A percentile compares a stretch with the other conserved stretches of the same genome.
Conservation (phyloP, 2,329 filamentous ascomycete genomes). For the Colletotrichum trifolii region DNA sequence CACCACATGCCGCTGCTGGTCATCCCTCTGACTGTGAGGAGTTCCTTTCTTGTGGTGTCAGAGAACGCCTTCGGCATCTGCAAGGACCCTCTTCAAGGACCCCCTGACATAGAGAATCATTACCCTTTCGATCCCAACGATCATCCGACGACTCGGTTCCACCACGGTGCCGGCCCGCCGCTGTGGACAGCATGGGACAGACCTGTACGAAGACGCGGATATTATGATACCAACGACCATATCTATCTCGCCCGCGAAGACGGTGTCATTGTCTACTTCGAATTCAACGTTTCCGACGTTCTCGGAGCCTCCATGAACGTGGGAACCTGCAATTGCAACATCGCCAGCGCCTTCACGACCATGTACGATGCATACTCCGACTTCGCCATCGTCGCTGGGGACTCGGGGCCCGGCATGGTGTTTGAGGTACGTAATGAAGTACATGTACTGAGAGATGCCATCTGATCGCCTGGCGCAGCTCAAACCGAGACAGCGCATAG, state of each 20-base stretch:
- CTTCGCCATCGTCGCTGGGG: slow-evolving; percentile 82
- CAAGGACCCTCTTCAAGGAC: slow-evolving; percentile 63
- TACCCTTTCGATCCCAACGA: slow-evolving; percentile 46
- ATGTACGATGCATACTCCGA: slow-evolving; percentile 77
- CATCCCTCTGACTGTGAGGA: slow-evolving; percentile 77
- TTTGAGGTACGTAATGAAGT: slow-evolving; percentile 68
- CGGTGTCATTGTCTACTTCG: slow-evolving; percentile 79
- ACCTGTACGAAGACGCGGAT: slow-evolving; percentile 73
- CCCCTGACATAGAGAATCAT: slow-evolving; percentile 59
- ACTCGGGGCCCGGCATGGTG: slow-evolving; percentile 80
- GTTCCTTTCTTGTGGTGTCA: slow-evolving; percentile 76
- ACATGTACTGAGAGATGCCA: neutral
- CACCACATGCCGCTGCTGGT: slow-evolving; percentile 74
- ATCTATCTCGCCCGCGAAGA: slow-evolving; percentile 92
- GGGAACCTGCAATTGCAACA: slow-evolving; percentile 76
- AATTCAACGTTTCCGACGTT: slow-evolving; percentile 69
- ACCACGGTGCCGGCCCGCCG: slow-evolving; percentile 61
- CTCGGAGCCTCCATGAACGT: slow-evolving; percentile 67
- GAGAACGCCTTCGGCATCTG: slow-evolving; percentile 68
- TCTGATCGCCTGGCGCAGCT: slow-evolving; percentile 19
- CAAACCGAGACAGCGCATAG: slow-evolving; percentile 38
- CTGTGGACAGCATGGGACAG: slow-evolving; percentile 89
- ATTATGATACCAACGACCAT: slow-evolving; percentile 75
- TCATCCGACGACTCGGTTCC: slow-evolving; percentile 55
- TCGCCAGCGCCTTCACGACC: slow-evolving; percentile 85